Conservation (phyloP, 1,284 basidiomycete genomes). For the Xerocomus tenax region DNA sequence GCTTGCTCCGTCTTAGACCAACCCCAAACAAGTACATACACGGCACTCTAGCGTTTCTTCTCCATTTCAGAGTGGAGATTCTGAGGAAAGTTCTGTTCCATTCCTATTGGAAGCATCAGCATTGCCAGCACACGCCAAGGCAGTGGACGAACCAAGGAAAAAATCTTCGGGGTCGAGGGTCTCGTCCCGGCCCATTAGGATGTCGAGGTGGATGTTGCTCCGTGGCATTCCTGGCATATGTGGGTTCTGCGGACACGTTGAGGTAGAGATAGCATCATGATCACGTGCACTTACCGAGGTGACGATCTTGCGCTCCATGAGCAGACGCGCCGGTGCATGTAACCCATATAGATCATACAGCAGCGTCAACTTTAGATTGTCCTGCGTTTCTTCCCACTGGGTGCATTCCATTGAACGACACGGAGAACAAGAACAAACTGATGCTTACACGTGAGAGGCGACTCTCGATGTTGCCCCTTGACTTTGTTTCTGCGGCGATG, state of each 20-base stretch:
- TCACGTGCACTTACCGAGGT: conserved; percentile 42
- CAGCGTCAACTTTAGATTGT: conserved; percentile 78
- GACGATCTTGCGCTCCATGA: conserved; percentile 93
- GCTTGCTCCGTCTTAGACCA: background rate
- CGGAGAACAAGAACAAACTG: background rate
- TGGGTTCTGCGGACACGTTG: conserved; percentile 39
- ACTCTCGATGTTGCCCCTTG: conserved; percentile 47
- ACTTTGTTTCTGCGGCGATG: conserved; percentile 61
- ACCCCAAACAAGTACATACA: conserved; percentile 26
- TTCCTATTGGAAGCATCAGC: conserved; percentile 35
- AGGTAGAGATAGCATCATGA: background rate
- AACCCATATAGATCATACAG: conserved; percentile 82
- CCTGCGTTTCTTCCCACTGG: conserved; percentile 91
- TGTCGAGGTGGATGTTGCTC: conserved; percentile 81
- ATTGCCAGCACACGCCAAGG: background rate
- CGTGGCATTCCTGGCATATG: conserved; percentile 57
- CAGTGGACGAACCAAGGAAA: conserved; percentile 50
- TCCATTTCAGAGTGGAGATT: conserved; percentile 69
- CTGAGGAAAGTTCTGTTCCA: conserved; percentile 43
- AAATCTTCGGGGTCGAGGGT: conserved; percentile 66
- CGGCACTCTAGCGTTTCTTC: conserved; percentile 38
- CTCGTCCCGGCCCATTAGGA: conserved; percentile 86
- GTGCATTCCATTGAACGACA: conserved; percentile 1
- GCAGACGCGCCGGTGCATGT: conserved; percentile 76
- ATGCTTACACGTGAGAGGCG: conserved; percentile 60